A percentile compares a stretch with the other conserved stretches of the same genome.
These are phyloP conservation scores for Salix suchowensis DNA, from an alignment of 345 rosid species.

Conservation along the genomic window DNA sequence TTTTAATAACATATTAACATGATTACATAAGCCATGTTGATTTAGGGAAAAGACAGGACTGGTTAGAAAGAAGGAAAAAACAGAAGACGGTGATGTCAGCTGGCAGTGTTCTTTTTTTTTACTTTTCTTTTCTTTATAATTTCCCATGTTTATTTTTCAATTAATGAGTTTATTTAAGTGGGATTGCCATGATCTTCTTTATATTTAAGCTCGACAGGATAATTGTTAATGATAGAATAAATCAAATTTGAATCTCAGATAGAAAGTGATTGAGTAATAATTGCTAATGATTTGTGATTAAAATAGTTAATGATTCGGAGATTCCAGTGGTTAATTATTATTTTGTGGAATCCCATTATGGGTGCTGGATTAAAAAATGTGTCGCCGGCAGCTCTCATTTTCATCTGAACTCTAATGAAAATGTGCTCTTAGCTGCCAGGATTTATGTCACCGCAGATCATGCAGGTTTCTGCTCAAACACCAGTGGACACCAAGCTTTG, in stretches of 20 bases:
- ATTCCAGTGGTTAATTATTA: neutral
- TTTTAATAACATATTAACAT: neutral
- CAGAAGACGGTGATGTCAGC: neutral
- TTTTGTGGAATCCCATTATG: neutral
- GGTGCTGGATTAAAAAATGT: neutral
- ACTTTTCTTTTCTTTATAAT: neutral
- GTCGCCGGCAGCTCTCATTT: neutral
- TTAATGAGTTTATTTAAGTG: too few relatives aligned
- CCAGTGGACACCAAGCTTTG: neutral
- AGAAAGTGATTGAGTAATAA: slow-evolving; percentile 1
- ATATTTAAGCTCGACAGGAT: too few relatives aligned
- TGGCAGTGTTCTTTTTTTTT: neutral
- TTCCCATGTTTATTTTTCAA: neutral
- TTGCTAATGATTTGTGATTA: neutral
- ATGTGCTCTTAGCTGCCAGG: neutral
- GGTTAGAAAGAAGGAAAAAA: neutral
- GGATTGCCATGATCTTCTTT: too few relatives aligned
- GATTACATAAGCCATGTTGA: neutral
- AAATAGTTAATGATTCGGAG: neutral
- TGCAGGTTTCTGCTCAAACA: neutral
- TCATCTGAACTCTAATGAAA: neutral
- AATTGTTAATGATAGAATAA: too few relatives aligned
- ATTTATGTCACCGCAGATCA: neutral
- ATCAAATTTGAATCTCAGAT: neutral
- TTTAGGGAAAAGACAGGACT: neutral